phyloP scores from a whole-genome alignment of 2,329 filamentous ascomycete species.

The Aschersonia sp. region DNA sequence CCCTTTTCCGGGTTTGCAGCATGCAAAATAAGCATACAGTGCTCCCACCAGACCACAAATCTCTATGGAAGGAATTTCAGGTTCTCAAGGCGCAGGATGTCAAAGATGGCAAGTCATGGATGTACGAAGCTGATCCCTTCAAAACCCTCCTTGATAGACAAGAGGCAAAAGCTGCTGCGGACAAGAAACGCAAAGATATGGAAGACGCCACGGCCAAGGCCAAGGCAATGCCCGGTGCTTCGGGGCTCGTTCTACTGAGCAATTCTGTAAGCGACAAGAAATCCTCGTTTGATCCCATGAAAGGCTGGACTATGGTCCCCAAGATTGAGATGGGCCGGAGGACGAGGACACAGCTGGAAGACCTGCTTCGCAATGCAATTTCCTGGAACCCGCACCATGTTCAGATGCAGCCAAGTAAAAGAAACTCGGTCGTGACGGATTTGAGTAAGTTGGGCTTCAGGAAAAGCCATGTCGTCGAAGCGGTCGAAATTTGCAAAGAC shows the following conservation, averaged over 20 bases:
- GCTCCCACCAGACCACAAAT: conserved; percentile 77
- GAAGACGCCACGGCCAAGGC: conserved; percentile 56
- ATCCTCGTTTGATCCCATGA: conserved; percentile 34
- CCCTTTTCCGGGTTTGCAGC: conserved; percentile 79
- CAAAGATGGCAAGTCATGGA: conserved; percentile 64
- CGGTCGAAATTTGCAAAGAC: conserved; percentile 75
- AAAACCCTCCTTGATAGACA: conserved; percentile 65
- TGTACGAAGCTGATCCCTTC: conserved; percentile 95
- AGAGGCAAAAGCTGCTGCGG: conserved; percentile 57
- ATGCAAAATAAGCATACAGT: conserved; percentile 95
- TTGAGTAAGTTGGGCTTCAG: conserved; percentile 72
- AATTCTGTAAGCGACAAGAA: conserved; percentile 20
- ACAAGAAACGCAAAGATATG: conserved; percentile 66
- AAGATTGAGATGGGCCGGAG: conserved; percentile 87
- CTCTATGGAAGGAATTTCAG: conserved; percentile 85
- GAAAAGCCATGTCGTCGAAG: conserved; percentile 80
- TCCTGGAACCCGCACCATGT: conserved; percentile 79
- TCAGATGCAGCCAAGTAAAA: conserved; percentile 43
- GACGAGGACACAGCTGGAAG: conserved; percentile 67
- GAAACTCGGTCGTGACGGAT: conserved; percentile 52
- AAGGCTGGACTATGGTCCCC: conserved; percentile 71
- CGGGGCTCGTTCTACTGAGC: conserved; percentile 38
- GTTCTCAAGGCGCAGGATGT: conserved; percentile 69
- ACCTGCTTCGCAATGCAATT: conserved; percentile 60
- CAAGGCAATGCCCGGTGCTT: conserved; percentile 44